Conservation (phyloP, 2,329 filamentous ascomycete genomes). For the Epichloe brachyelytri region DNA sequence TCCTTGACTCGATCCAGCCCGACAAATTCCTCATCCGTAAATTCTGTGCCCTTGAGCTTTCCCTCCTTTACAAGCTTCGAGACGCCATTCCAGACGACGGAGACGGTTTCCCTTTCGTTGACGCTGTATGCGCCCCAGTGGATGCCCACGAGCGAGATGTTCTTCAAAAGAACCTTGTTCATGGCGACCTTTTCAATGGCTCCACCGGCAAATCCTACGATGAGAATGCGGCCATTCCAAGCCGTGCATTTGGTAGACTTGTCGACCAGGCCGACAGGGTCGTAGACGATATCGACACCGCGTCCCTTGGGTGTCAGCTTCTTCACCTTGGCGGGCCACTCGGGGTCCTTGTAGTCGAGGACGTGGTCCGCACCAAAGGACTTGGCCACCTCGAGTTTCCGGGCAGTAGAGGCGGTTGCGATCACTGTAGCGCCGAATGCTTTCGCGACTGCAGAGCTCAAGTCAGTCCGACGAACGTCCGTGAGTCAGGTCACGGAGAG, state of each 20-base stretch:
- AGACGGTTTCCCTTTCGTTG: slow-evolving; percentile 58
- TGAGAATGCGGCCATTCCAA: slow-evolving; percentile 80
- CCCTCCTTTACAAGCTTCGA: slow-evolving; percentile 64
- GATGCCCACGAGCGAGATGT: slow-evolving; percentile 77
- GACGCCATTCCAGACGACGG: slow-evolving; percentile 69
- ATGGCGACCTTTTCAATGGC: slow-evolving; percentile 83
- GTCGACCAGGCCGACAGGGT: slow-evolving; percentile 84
- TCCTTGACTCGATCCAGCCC: slow-evolving; percentile 68
- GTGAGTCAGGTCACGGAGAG: neutral
- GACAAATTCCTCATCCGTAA: slow-evolving; percentile 67
- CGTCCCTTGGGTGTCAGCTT: slow-evolving; percentile 58
- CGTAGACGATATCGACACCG: slow-evolving; percentile 87
- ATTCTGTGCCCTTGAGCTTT: slow-evolving; percentile 73
- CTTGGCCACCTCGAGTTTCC: slow-evolving; percentile 68
- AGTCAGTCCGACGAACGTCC: neutral
- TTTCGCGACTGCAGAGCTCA: slow-evolving; percentile 53
- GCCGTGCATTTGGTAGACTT: slow-evolving; percentile 80
- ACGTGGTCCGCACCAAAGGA: slow-evolving; percentile 75
- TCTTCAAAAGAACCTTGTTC: slow-evolving; percentile 88
- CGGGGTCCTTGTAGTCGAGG: slow-evolving; percentile 58
- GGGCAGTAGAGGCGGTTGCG: slow-evolving; percentile 70
- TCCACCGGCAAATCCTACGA: slow-evolving; percentile 69
- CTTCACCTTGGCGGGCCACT: slow-evolving; percentile 59
- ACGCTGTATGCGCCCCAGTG: slow-evolving; percentile 81
- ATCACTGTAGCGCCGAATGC: slow-evolving; percentile 86